Base-by-base conservation (phyloP, 225 moss, liverwort and hornwort genomes). In the Climacium dendroides region DNA sequence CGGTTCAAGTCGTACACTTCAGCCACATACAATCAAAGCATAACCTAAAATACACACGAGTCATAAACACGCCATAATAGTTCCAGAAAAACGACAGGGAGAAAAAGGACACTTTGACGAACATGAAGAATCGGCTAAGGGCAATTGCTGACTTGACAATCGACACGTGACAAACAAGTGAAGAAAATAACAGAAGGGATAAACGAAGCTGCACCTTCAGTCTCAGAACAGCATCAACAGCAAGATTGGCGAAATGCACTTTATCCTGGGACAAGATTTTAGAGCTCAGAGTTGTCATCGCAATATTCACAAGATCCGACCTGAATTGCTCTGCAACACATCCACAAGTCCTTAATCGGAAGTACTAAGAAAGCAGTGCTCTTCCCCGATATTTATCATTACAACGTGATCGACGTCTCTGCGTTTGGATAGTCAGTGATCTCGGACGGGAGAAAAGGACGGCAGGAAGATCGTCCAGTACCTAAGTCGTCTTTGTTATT, bases 241-340 rank as follows among this genome's bases (percentile, higher is more conserved):
- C 96, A 61, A 99, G 93, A 79, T 99, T 99, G 10, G 99, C 93
- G 52, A 99, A 99, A 81, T 99, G 95, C 72, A 96, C 96, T 92
- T 99, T 99, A 70, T 99, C 99, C 89, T 99, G 99, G 16, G 99
- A 95, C 64, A 99, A 90, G 86, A 99, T 99, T 60, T 99, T 99
- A 28, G 99, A 99, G 91, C 99, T 99, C 94, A 99, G 87, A 32
- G 97, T 97, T 53, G 99, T 99, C 99, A 97, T 99, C 17, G 99
- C 99, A 76, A 99, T 99, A 82, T 99, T 99, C 15, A 96, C 95
- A 52, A 99, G 93, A 89, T 99, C 99, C 13, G 92, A 93, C 74
- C 99, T 92, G 91, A 99, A 99, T 86, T 87, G 93, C 83, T 94
- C 99, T 99, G 91, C 92, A 92, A 64, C 62, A 89, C 67, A 75